phyloP scores from a whole-genome alignment of 176 grass and related monocot species.

The Triticum urartu region DNA sequence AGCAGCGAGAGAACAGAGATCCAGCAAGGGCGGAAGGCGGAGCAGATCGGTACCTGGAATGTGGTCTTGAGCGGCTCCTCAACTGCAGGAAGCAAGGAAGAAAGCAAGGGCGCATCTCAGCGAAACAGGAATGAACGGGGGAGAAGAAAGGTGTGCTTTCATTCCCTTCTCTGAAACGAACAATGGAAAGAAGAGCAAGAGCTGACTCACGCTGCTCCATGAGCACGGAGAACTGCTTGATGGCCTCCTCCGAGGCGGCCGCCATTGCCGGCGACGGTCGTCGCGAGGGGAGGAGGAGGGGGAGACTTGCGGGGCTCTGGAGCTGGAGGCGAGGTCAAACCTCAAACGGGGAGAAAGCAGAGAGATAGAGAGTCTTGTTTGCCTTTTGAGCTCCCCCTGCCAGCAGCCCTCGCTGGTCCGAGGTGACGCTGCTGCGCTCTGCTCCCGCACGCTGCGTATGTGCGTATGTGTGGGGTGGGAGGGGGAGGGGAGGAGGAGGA shows the following conservation, averaged over 20 bases:
- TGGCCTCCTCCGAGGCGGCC: conserved; percentile 59
- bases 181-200: not conserved
- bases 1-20: conserved; percentile 23
- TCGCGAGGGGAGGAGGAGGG: not conserved
- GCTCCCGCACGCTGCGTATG: not conserved
- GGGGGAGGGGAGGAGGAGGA: not conserved
- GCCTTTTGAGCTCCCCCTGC: not conserved
- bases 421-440: not conserved
- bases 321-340: conserved; percentile 20
- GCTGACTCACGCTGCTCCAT: conserved; percentile 64
- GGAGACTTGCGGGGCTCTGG: not conserved
- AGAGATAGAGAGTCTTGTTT: not conserved
- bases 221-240: conserved; percentile 80
- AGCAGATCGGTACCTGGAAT: conserved; percentile 79
- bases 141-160: not conserved
- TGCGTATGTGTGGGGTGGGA: not conserved
- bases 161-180: not conserved
- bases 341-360: conserved; percentile 5
- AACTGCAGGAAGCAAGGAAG: conserved; percentile 52
- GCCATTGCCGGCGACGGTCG: conserved; percentile 59
- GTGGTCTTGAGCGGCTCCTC: conserved; percentile 71
- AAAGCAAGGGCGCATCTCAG: conserved; percentile 31
- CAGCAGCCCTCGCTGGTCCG: not conserved
- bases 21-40: not conserved
- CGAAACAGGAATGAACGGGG: conserved; percentile 17